Evolutionary conservation across 345 rosid species (phyloP).

Genomic region (Syzygium grande): DNA sequence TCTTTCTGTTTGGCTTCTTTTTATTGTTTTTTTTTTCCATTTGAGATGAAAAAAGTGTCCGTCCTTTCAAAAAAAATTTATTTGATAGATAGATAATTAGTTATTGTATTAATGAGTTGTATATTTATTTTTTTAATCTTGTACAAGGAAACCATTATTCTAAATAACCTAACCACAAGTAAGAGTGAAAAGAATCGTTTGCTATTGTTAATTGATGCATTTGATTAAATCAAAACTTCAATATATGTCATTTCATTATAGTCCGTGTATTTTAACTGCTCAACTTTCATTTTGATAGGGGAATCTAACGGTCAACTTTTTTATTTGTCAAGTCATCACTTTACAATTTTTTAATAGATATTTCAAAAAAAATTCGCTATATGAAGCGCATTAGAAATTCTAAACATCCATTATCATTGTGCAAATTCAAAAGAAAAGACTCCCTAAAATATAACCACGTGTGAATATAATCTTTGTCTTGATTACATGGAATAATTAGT

Average conservation of each 20-base stretch:
- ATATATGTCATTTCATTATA: neutral
- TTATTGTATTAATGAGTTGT: neutral
- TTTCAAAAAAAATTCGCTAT: neutral
- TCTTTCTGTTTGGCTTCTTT: neutral
- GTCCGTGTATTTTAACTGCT: neutral
- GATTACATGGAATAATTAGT: neutral
- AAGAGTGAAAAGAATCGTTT: neutral
- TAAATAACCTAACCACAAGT: neutral
- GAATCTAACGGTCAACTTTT: neutral
- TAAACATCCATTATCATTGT: neutral
- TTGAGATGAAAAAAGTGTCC: neutral
- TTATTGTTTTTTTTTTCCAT: neutral
- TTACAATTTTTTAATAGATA: neutral
- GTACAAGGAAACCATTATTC: neutral
- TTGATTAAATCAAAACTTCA: neutral
- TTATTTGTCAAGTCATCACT: neutral
- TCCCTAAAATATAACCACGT: neutral
- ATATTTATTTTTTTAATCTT: neutral
- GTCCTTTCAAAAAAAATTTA: rapidly evolving
- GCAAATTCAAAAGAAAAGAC: neutral
- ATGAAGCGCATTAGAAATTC: neutral
- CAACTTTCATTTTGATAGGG: neutral
- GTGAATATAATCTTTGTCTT: neutral
- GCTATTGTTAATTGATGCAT: neutral
- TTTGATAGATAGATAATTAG: neutral